Evolutionary conservation across 805 yeast species (phyloP).

Genomic region (Wickerhamiella hasegawae): DNA sequence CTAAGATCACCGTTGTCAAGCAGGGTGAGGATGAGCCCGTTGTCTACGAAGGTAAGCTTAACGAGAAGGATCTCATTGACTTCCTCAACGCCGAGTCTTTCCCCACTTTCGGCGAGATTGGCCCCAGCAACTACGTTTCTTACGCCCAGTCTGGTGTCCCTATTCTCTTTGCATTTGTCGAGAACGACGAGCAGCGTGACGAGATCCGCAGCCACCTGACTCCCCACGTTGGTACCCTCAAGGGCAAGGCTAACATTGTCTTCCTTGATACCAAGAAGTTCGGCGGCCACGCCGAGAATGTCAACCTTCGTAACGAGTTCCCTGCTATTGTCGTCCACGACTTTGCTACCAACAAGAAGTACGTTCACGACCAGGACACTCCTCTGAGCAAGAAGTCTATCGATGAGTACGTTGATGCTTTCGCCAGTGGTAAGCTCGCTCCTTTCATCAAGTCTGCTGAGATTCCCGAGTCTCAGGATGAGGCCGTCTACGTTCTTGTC

Average conservation of each 20-base stretch:
- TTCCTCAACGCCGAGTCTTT: slow-evolving; percentile 49
- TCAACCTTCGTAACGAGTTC: slow-evolving; percentile 63
- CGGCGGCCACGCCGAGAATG: slow-evolving; percentile 75
- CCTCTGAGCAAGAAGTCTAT: slow-evolving; percentile 38
- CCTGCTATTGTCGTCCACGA: slow-evolving; percentile 89
- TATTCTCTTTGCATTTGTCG: slow-evolving; percentile 77
- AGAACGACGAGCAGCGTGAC: slow-evolving; percentile 46
- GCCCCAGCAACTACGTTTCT: slow-evolving; percentile 56
- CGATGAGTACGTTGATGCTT: slow-evolving; percentile 45
- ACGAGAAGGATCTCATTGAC: slow-evolving; percentile 25
- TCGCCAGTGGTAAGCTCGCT: slow-evolving; percentile 43
- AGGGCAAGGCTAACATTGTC: slow-evolving; percentile 75
- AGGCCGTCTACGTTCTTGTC: slow-evolving; percentile 59
- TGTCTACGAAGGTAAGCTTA: slow-evolving; percentile 19
- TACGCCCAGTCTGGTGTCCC: slow-evolving; percentile 66
- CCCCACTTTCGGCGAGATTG: slow-evolving; percentile 79
- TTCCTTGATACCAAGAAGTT: slow-evolving; percentile 68
- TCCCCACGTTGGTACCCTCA: slow-evolving; percentile 53
- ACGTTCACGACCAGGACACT: slow-evolving; percentile 48
- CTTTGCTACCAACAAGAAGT: slow-evolving; percentile 49
- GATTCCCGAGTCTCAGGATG: slow-evolving; percentile 64
- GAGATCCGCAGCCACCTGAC: slow-evolving; percentile 35
- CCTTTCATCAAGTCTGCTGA: slow-evolving; percentile 76
- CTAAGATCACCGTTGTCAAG: slow-evolving; percentile 29
- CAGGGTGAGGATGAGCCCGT: slow-evolving; percentile 18